Evolutionary conservation across 2,329 filamentous ascomycete genomes (phyloP).

Genomic region (Aspergillus piperis): DNA sequence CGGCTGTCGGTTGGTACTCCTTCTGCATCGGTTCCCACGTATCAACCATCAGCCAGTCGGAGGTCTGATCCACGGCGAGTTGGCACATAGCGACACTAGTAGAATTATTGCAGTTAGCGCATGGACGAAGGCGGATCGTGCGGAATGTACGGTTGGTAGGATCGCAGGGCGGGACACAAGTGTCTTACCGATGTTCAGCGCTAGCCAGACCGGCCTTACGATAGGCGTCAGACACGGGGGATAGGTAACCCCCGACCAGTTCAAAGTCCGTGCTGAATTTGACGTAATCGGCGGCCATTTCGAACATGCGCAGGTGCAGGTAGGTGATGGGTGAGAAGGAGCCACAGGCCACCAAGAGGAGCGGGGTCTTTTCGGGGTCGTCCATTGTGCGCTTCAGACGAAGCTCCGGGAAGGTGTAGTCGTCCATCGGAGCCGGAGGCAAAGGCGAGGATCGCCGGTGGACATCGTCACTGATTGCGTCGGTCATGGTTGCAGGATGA

Average conservation of each 20-base stretch:
- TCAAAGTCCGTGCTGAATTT: slow-evolving; percentile 77
- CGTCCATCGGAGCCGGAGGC: slow-evolving; percentile 36
- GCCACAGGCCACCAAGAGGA: slow-evolving; percentile 52
- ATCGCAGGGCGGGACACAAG: background rate
- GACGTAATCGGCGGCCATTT: slow-evolving; percentile 80
- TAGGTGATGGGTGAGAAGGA: slow-evolving; percentile 64
- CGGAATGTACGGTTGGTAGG: background rate
- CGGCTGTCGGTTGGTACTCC: slow-evolving; percentile 83
- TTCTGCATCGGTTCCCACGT: slow-evolving; percentile 85
- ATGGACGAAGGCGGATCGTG: too few relatives aligned
- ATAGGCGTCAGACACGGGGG: slow-evolving; percentile 73
- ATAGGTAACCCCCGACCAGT: slow-evolving; percentile 81
- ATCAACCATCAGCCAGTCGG: slow-evolving; percentile 82
- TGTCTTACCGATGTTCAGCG: slow-evolving; percentile 63
- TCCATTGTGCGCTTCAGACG: slow-evolving; percentile 50
- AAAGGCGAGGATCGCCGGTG: slow-evolving; percentile 25
- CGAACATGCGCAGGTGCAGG: slow-evolving; percentile 78
- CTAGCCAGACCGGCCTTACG: slow-evolving; percentile 78
- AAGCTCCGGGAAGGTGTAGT: slow-evolving; percentile 48
- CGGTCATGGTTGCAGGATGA: slow-evolving; percentile 27
- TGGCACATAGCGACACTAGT: slow-evolving; percentile 78
- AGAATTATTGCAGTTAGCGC: slow-evolving; percentile 5
- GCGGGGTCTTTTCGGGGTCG: slow-evolving; percentile 50
- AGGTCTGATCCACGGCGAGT: slow-evolving; percentile 70
- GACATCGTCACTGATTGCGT: slow-evolving; percentile 30